A percentile compares a stretch with the other conserved stretches of the same genome.
phyloP scores from a whole-genome alignment of 2,329 filamentous ascomycete genomes.

The Pseudogymnoascus sp. region DNA sequence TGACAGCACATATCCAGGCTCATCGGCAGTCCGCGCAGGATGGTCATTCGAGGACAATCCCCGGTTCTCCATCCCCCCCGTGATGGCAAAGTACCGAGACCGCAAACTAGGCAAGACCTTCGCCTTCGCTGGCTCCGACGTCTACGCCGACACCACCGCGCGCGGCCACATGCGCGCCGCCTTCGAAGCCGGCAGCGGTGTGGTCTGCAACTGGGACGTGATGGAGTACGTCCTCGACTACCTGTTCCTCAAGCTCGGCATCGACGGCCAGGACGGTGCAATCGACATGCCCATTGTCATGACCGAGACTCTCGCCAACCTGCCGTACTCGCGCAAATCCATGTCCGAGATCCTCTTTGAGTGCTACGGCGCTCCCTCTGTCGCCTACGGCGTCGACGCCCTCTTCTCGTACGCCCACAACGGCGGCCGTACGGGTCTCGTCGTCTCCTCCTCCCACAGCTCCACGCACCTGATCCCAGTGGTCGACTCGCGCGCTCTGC shows the following conservation, averaged over 20 bases:
- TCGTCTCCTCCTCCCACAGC: slow-evolving; percentile 86
- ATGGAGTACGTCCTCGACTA: slow-evolving; percentile 95
- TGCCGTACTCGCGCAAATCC: slow-evolving; percentile 79
- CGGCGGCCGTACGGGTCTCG: slow-evolving; percentile 69
- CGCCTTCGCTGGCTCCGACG: slow-evolving; percentile 84
- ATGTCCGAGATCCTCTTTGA: slow-evolving; percentile 98
- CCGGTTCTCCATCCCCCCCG: slow-evolving; percentile 71
- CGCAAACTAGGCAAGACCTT: slow-evolving; percentile 88
- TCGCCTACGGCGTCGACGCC: slow-evolving; percentile 92
- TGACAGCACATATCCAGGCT: slow-evolving; percentile 47
- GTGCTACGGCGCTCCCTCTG: slow-evolving; percentile 81
- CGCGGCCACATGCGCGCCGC: slow-evolving; percentile 82
- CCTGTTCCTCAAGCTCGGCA: slow-evolving; percentile 84
- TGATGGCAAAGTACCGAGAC: slow-evolving; percentile 92
- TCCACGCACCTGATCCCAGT: slow-evolving; percentile 95
- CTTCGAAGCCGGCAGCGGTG: slow-evolving; percentile 82
- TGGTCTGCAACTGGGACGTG: slow-evolving; percentile 96
- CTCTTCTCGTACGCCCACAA: slow-evolving; percentile 95
- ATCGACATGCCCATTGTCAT: slow-evolving; percentile 86
- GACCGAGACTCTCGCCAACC: slow-evolving; percentile 89
- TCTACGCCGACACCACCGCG: slow-evolving; percentile 89
- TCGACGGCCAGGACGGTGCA: slow-evolving; percentile 65
- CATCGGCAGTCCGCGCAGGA: slow-evolving; percentile 79
- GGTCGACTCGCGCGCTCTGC: slow-evolving; percentile 72
- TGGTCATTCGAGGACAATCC: slow-evolving; percentile 91